Conservation (phyloP, 139 green algal species). For the Volvox reticuliferus region DNA sequence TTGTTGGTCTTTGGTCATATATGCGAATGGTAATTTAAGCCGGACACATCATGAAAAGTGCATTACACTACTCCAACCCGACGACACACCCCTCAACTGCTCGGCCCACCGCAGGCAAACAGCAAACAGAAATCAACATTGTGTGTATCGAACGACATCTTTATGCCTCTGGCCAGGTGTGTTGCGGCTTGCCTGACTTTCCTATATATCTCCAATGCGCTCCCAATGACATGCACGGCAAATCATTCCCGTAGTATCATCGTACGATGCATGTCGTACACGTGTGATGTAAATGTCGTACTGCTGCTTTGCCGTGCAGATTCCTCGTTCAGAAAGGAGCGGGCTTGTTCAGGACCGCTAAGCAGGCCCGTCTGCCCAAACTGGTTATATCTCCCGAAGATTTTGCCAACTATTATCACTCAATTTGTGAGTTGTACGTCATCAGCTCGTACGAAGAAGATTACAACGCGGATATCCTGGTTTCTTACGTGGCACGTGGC, state of each 20-base stretch:
- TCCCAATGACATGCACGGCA: no score
- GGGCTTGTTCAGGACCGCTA: not conserved
- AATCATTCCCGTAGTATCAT: not conserved
- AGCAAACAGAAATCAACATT: no score
- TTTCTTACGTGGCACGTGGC: not conserved
- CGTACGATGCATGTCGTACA: not conserved
- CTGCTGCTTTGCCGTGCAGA: not conserved
- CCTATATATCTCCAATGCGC: no score
- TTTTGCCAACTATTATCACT: not conserved
- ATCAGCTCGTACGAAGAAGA: not conserved
- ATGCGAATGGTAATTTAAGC: no score
- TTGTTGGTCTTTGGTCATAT: not conserved
- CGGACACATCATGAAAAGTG: not conserved
- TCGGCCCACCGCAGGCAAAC: no score
- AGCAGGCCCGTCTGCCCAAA: not conserved
- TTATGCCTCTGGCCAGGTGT: no score
- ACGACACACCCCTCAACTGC: no score
- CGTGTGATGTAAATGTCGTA: not conserved
- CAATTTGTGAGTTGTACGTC: constrained; percentile 28
- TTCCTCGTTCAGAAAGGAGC: not conserved
- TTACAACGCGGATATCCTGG: not conserved
- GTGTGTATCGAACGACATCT: no score
- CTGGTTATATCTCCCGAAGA: not conserved
- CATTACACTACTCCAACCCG: not conserved
- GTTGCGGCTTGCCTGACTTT: no score